A percentile compares a stretch with the other conserved stretches of the same genome.
Evolutionary conservation across 108 stramenopile species (phyloP).

Genomic region (Nitzschia sp.): DNA sequence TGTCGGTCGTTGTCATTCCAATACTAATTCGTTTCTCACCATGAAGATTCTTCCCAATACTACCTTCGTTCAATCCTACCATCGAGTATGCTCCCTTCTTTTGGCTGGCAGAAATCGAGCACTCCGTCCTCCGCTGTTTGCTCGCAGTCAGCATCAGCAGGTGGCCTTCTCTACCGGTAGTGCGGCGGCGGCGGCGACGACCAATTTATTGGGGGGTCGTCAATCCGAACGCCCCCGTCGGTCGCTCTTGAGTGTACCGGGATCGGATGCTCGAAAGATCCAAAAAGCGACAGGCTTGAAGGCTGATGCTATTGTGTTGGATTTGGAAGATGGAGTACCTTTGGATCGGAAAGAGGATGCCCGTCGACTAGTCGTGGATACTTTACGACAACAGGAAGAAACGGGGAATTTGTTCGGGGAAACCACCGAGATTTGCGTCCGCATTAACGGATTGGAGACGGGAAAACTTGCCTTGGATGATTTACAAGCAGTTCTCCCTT

Average conservation of each 20-base stretch:
- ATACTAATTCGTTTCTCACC: background rate
- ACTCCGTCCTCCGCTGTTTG: too few species aligned
- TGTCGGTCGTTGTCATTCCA: background rate
- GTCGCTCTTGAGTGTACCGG: conserved; percentile 37
- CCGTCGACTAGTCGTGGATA: conserved; percentile 19
- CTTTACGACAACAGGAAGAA: conserved; percentile 9
- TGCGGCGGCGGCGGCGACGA: background rate
- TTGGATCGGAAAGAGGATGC: conserved; percentile 34
- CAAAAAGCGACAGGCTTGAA: conserved; percentile 19
- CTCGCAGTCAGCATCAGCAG: background rate
- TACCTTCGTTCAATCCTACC: too few species aligned
- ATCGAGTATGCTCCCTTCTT: background rate
- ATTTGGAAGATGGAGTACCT: conserved; percentile 49
- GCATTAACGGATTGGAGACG: conserved; percentile 46
- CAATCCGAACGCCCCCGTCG: conserved; percentile 28
- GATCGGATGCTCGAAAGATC: conserved; percentile 33
- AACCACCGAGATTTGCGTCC: conserved; percentile 31
- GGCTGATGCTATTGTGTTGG: conserved; percentile 37
- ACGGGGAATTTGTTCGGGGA: background rate
- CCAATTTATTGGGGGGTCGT: background rate
- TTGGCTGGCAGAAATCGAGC: too few species aligned
- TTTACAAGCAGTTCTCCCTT: conserved; percentile 39
- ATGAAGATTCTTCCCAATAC: background rate
- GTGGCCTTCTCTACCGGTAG: background rate
- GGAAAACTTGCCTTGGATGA: conserved; percentile 30